These are phyloP conservation scores for Litsea cubeba DNA, from an alignment of 164 flowering plant species.

Conservation along the genomic window DNA sequence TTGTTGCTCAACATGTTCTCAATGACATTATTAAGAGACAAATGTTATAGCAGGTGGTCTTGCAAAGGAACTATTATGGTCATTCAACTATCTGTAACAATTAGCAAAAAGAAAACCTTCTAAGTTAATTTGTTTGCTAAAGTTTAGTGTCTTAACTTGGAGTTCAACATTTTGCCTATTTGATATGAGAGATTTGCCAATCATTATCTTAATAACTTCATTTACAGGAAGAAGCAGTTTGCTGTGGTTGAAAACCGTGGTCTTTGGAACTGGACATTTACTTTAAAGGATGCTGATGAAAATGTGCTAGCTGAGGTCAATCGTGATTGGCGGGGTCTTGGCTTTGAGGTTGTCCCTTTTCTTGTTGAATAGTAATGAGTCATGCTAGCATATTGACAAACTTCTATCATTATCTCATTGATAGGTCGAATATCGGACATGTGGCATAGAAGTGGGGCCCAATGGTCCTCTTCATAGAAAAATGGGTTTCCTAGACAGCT, in stretches of 20 bases:
- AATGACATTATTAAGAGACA: not conserved
- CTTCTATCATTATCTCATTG: not conserved
- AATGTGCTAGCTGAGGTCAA: conserved; percentile 80
- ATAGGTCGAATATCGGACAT: too few relatives aligned
- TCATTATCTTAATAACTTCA: not conserved
- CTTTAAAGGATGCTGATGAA: conserved; percentile 80
- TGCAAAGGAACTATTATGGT: too few relatives aligned
- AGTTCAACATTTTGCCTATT: not conserved
- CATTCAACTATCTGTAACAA: too few relatives aligned
- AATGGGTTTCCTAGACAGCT: too few relatives aligned
- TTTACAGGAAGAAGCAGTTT: conserved; percentile 71
- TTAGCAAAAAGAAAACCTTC: too few relatives aligned
- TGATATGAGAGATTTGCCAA: not conserved
- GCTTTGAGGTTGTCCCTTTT: conserved; percentile 72
- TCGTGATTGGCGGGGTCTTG: conserved; percentile 98
- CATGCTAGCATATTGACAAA: not conserved
- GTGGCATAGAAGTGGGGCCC: too few relatives aligned
- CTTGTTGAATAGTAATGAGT: not conserved
- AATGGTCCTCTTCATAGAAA: too few relatives aligned
- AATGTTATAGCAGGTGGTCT: not conserved
- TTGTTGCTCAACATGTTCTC: not conserved
- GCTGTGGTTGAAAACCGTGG: conserved; percentile 98
- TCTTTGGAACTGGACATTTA: conserved; percentile 95
- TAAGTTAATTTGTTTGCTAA: not conserved
- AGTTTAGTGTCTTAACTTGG: not conserved